phyloP scores from a whole-genome alignment of 495 filamentous ascomycete genomes.

The Trichoderma gamsii region DNA sequence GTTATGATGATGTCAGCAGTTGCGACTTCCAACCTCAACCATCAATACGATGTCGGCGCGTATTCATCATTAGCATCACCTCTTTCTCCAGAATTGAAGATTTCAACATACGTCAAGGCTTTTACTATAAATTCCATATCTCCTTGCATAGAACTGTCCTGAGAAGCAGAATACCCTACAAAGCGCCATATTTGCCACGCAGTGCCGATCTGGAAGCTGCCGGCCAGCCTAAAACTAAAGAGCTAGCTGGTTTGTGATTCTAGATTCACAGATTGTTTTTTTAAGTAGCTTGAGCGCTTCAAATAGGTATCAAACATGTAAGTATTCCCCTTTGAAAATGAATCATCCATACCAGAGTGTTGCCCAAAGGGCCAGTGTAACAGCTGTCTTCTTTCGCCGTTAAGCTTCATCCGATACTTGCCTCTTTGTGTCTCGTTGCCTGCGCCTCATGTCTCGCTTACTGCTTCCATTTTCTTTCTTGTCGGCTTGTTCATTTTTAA shows the following conservation, averaged over 20 bases:
- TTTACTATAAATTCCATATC: neutral
- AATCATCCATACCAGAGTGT: neutral
- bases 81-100: neutral
- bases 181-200: neutral
- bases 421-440: neutral
- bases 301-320: neutral
- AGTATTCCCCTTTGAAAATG: neutral
- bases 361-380: neutral
- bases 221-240: neutral
- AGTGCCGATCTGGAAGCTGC: neutral
- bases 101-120: neutral
- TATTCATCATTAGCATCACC: neutral
- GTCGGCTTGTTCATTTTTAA: neutral
- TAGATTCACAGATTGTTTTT: neutral
- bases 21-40: neutral
- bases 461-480: neutral
- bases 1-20: slow-evolving; percentile 1
- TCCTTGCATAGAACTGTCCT: neutral
- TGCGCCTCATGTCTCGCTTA: neutral
- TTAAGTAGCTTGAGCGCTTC: neutral
- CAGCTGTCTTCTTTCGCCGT: neutral
- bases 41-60: neutral
- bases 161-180: neutral
- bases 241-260: neutral
- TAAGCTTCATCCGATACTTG: neutral